Conservation (phyloP, 2,329 filamentous ascomycete species). For the Fusarium clavum region DNA sequence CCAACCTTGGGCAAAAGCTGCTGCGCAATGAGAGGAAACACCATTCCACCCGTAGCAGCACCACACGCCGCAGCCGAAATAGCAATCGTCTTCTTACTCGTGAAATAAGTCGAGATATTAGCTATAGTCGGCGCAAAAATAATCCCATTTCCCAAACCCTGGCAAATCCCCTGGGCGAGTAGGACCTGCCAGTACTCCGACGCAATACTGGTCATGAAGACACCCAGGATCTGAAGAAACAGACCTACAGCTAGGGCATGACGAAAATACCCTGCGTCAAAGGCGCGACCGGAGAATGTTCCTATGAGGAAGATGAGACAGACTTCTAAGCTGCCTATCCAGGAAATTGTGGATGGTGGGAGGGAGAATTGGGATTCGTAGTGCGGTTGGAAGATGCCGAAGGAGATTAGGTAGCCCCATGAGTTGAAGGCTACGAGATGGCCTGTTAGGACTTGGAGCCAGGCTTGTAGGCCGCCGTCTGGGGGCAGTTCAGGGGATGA, state of each 20-base stretch:
- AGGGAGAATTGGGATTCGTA: conserved; percentile 51
- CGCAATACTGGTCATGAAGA: conserved; percentile 59
- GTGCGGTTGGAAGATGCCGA: conserved; percentile 55
- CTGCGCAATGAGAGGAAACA: conserved; percentile 70
- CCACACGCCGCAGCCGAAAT: conserved; percentile 70
- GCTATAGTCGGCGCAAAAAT: conserved; percentile 66
- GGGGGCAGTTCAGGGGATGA: conserved; percentile 42
- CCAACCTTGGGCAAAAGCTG: conserved; percentile 69
- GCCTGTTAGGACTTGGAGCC: conserved; percentile 54
- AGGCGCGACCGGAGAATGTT: conserved; percentile 55
- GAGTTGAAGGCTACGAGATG: conserved; percentile 54
- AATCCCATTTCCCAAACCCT: conserved; percentile 66
- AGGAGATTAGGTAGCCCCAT: conserved; percentile 56
- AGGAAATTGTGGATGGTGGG: conserved; percentile 56
- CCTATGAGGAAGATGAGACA: conserved; percentile 57
- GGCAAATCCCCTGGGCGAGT: conserved; percentile 66
- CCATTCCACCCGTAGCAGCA: conserved; percentile 69
- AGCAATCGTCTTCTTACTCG: conserved; percentile 67
- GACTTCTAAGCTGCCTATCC: conserved; percentile 62
- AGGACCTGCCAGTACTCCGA: conserved; percentile 61
- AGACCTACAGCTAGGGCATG: conserved; percentile 50
- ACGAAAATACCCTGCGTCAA: conserved; percentile 57
- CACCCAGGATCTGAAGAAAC: conserved; percentile 58
- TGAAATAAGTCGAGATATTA: conserved; percentile 71
- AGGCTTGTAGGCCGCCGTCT: conserved; percentile 53